Percentiles rank a stretch among this genome's conserved stretches.
Conservation (phyloP, 208 protist genomes). For the Trichomonas vaginalis region DNA sequence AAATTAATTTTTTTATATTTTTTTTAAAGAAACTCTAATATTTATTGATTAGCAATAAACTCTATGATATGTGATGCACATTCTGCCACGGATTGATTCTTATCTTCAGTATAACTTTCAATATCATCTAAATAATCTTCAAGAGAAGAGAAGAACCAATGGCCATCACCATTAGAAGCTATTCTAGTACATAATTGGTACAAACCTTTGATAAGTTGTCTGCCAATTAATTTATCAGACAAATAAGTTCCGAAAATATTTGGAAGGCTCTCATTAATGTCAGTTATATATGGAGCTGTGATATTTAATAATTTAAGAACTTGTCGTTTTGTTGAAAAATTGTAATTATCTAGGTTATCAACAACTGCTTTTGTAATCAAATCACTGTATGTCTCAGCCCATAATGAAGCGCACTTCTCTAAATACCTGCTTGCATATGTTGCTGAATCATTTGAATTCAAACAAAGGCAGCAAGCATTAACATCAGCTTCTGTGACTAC, state of each 20-base stretch:
- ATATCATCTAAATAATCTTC: background rate
- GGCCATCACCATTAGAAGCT: background rate
- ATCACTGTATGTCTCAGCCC: background rate
- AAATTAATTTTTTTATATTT: too few species aligned
- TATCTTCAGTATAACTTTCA: background rate
- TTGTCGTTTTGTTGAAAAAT: background rate
- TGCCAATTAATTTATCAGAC: background rate
- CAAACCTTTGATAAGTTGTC: background rate
- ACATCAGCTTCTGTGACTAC: background rate
- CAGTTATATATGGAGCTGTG: background rate
- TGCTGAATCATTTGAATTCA: background rate
- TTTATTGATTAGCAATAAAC: too few species aligned
- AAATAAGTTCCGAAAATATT: background rate
- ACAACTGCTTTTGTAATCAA: background rate
- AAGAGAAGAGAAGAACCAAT: background rate
- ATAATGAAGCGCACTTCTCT: background rate
- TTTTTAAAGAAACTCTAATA: too few species aligned
- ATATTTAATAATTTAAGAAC: background rate
- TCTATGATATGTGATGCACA: background rate
- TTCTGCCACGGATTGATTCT: background rate
- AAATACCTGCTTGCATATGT: background rate
- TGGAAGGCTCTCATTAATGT: background rate
- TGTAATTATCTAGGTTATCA: background rate
- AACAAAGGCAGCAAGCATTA: background rate
- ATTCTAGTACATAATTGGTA: background rate